Evolutionary conservation across 116 monocot genomes (phyloP).

Genomic region (Posidonia oceanica): DNA sequence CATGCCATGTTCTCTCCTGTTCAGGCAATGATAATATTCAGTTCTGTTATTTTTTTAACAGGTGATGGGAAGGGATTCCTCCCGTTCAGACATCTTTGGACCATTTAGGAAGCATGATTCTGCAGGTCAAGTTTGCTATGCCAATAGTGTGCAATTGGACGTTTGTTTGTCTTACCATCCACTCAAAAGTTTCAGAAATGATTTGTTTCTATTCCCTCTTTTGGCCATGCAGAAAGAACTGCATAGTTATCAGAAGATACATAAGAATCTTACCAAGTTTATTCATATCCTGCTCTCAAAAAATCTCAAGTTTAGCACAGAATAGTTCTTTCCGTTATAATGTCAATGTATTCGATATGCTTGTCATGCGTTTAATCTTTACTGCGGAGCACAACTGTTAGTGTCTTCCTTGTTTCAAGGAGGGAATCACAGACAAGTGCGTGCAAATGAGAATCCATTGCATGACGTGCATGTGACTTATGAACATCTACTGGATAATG

Average conservation of each 20-base stretch:
- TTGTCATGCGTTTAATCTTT: too few species aligned
- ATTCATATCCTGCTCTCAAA: too few species aligned
- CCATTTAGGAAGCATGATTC: constrained; percentile 12
- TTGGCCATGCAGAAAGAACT: neutral
- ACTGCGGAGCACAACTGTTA: too few species aligned
- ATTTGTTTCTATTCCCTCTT: neutral
- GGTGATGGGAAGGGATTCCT: constrained; percentile 10
- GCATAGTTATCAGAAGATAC: neutral
- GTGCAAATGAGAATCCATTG: too few species aligned
- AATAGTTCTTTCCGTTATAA: too few species aligned
- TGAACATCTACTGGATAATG: too few species aligned
- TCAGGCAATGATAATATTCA: neutral
- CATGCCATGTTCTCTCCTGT: neutral
- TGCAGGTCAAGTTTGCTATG: neutral
- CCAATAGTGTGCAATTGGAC: neutral
- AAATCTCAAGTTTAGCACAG: too few species aligned
- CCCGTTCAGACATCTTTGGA: constrained; percentile 12
- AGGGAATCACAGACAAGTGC: too few species aligned
- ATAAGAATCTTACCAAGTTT: neutral
- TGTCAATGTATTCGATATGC: too few species aligned
- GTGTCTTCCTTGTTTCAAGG: too few species aligned
- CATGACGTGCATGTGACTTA: too few species aligned
- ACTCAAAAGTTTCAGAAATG: neutral
- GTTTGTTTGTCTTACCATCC: neutral
- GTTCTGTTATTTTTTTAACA: constrained; percentile 2